A percentile compares a stretch with the other conserved stretches of the same genome.
Conservation (phyloP, 305 asterid species). For the Euphrasia arctica region DNA sequence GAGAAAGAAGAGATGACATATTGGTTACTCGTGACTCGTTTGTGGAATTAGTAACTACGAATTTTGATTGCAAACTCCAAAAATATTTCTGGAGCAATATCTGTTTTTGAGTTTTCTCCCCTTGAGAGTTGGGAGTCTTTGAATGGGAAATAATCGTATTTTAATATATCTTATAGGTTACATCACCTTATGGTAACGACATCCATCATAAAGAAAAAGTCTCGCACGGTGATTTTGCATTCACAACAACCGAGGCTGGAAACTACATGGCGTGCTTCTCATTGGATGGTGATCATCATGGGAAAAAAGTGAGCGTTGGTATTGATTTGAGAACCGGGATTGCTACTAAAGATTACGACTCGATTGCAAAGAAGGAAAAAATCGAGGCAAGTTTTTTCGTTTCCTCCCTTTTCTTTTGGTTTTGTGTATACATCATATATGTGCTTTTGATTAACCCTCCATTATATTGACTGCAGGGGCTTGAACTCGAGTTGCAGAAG, state of each 20-base stretch:
- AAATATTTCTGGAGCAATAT: background rate
- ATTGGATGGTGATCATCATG: constrained; percentile 26
- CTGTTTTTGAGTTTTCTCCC: background rate
- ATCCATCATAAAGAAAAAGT: constrained; percentile 39
- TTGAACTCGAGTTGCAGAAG: constrained; percentile 56
- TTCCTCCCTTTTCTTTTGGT: background rate
- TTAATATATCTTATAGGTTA: constrained; percentile 32
- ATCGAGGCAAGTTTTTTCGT: constrained; percentile 35
- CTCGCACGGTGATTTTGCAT: constrained; percentile 45
- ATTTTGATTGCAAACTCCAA: too few species aligned
- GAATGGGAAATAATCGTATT: background rate
- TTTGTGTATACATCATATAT: background rate
- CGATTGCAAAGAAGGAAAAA: constrained; percentile 46
- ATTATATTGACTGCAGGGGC: constrained; percentile 39
- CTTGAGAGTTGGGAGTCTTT: background rate
- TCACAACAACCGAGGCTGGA: constrained; percentile 48
- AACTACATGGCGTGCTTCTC: constrained; percentile 44
- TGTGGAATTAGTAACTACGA: too few species aligned
- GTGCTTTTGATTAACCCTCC: background rate
- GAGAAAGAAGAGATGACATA: too few species aligned
- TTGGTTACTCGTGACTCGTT: too few species aligned
- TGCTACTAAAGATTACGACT: constrained; percentile 49
- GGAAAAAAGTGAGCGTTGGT: constrained; percentile 42
- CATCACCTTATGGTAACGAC: constrained; percentile 43
- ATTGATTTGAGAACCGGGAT: constrained; percentile 51